Evolutionary conservation across 495 filamentous ascomycete species (phyloP).

Genomic region (Aspergillus steynii): DNA sequence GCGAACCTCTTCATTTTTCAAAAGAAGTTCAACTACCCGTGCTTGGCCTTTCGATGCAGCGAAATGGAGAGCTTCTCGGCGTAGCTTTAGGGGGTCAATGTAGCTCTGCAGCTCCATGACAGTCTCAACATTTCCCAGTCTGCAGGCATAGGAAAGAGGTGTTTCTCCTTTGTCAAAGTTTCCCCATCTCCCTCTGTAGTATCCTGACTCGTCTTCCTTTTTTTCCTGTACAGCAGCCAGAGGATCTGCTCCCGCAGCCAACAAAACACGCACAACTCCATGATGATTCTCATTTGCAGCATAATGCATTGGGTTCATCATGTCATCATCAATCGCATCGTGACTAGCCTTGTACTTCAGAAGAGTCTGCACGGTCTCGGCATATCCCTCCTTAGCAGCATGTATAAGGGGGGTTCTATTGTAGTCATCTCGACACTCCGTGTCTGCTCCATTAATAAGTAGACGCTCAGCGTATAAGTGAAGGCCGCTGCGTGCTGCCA

Average conservation of each 20-base stretch:
- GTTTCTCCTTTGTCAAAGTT: not conserved
- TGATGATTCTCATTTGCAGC: conserved; percentile 14
- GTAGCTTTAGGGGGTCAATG: not conserved
- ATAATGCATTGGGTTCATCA: conserved; percentile 26
- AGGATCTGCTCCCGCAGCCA: not conserved
- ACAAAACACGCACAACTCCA: conserved; percentile 1
- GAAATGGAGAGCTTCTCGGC: not conserved
- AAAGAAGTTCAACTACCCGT: not conserved
- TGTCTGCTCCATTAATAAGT: conserved; percentile 4
- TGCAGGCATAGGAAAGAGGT: not conserved
- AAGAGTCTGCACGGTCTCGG: conserved; percentile 18
- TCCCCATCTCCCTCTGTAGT: too few relatives aligned
- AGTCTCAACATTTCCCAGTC: not conserved
- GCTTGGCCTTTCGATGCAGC: not conserved
- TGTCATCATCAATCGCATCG: conserved; percentile 17
- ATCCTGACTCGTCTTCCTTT: not conserved
- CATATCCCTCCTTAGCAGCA: conserved; percentile 24
- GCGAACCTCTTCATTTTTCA: not conserved
- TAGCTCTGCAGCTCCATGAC: not conserved
- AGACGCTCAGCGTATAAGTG: conserved; percentile 12
- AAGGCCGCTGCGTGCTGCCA: conserved; percentile 15
- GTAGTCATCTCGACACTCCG: conserved; percentile 8
- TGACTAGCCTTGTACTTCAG: conserved; percentile 19
- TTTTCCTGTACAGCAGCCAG: not conserved
- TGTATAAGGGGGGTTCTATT: conserved; percentile 22